A percentile compares a stretch with the other conserved stretches of the same genome.
Evolutionary conservation across 768 basidiomycete genomes (phyloP).

Genomic region (Suillus brevipes): DNA sequence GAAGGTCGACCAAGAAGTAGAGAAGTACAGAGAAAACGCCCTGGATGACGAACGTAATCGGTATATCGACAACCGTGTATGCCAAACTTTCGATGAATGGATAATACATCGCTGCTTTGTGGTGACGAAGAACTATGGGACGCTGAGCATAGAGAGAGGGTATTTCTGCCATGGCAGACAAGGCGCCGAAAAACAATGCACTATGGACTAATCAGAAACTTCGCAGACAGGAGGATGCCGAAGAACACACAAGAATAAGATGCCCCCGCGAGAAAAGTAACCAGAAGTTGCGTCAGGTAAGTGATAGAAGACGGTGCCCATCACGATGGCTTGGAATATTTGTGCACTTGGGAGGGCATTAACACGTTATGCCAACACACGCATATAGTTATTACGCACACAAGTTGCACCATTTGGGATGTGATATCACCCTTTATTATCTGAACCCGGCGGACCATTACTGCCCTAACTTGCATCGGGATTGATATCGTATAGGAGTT

Average conservation of each 20-base stretch:
- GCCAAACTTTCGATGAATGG: conserved; percentile 49
- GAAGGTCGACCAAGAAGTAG: conserved; percentile 64
- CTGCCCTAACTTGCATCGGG: conserved; percentile 47
- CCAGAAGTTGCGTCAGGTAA: conserved; percentile 37
- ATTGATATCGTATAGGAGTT: conserved; percentile 54
- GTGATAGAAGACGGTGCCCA: conserved; percentile 48
- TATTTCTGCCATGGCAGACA: conserved; percentile 61
- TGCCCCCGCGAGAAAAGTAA: conserved; percentile 68
- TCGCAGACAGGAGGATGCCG: not conserved
- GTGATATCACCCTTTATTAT: conserved; percentile 43
- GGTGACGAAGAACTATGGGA: conserved; percentile 45
- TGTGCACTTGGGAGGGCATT: conserved; percentile 36
- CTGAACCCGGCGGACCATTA: conserved; percentile 47
- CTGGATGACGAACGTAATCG: conserved; percentile 39
- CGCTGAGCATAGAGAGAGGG: conserved; percentile 48
- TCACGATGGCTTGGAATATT: conserved; percentile 32
- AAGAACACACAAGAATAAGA: conserved; percentile 71
- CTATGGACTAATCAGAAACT: conserved; percentile 30
- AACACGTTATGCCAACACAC: conserved; percentile 9
- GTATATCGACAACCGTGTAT: conserved; percentile 48
- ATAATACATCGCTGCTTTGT: conserved; percentile 49
- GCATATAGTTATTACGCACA: conserved; percentile 22
- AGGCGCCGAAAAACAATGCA: conserved; percentile 56
- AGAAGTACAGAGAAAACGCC: conserved; percentile 41
- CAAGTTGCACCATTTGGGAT: conserved; percentile 31